Evolutionary conservation across 129 eudicot species (phyloP).

Genomic region (Tagetes erecta): DNA sequence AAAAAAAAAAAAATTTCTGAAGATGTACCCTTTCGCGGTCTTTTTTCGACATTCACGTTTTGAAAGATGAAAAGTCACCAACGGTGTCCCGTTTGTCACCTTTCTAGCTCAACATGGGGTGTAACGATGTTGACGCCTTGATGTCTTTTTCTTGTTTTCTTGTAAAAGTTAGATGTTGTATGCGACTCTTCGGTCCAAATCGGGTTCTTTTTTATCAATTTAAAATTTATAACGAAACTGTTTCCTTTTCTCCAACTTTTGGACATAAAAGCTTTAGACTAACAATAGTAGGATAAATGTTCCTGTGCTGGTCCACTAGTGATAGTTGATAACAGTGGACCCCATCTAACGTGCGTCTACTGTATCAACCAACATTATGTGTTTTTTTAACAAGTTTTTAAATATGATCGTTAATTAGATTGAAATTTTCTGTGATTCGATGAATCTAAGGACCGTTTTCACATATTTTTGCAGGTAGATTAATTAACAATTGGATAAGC

Average conservation of each 20-base stretch:
- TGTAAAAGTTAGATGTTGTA: conserved; percentile 19
- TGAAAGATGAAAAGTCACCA: conserved; percentile 1
- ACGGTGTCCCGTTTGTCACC: background rate
- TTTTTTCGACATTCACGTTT: conserved; percentile 17
- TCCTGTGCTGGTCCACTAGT: conserved; percentile 1
- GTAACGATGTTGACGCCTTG: conserved; percentile 25
- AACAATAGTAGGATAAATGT: conserved; percentile 26
- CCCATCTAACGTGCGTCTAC: background rate
- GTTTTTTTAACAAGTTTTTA: background rate
- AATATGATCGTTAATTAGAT: background rate
- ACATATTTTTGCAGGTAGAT: conserved; percentile 11
- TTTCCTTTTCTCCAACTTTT: conserved; percentile 17
- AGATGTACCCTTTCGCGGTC: conserved; percentile 12
- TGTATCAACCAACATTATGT: background rate
- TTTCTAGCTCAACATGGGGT: conserved; percentile 26
- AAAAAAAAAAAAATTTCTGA: background rate
- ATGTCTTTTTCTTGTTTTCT: conserved; percentile 28
- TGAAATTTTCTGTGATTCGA: background rate
- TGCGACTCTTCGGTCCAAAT: conserved; percentile 29
- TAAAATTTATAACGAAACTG: conserved; percentile 11
- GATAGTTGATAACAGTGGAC: background rate
- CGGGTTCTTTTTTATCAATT: conserved; percentile 6
- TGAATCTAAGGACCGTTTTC: background rate
- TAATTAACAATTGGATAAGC: background rate
- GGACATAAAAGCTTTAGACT: conserved; percentile 9